Evolutionary conservation across 805 yeast genomes (phyloP).

Genomic region (Debaryomyces castellii): DNA sequence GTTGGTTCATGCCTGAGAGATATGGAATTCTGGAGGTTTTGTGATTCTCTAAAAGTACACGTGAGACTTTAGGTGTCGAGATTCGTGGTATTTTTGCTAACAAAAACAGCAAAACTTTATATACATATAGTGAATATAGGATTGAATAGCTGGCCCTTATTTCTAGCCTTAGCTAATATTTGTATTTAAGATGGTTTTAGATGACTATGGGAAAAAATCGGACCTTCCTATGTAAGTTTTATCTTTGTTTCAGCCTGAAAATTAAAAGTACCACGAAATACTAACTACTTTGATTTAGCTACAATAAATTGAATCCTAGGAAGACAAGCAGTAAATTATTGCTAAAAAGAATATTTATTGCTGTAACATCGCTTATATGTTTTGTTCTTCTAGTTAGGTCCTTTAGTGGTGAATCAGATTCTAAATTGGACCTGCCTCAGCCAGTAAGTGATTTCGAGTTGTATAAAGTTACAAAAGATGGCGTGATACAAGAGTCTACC

Average conservation of each 20-base stretch:
- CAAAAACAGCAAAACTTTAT: background rate
- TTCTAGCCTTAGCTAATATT: background rate
- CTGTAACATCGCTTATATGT: conserved; percentile 6
- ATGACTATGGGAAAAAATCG: conserved; percentile 40
- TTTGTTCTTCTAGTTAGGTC: conserved; percentile 6
- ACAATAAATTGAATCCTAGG: conserved; percentile 22
- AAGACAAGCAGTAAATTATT: conserved; percentile 5
- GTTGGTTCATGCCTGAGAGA: conserved; percentile 70
- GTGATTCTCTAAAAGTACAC: conserved; percentile 3
- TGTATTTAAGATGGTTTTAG: conserved; percentile 16
- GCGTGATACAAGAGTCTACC: conserved; percentile 14
- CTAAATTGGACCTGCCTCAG: background rate
- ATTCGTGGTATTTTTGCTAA: background rate
- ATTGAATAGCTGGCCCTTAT: background rate
- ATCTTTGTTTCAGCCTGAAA: background rate
- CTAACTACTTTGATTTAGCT: conserved; percentile 7
- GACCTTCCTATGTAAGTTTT: conserved; percentile 47
- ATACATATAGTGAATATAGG: background rate
- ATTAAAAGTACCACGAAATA: background rate
- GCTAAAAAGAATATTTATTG: conserved; percentile 7
- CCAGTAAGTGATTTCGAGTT: conserved; percentile 15
- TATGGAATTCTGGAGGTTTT: conserved; percentile 38
- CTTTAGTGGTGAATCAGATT: background rate
- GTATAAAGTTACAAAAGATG: conserved; percentile 32
- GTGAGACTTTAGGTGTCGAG: background rate